These are phyloP conservation scores for Solanum aculeatissimum DNA, from an alignment of 305 asterid genomes.

Conservation along the genomic window DNA sequence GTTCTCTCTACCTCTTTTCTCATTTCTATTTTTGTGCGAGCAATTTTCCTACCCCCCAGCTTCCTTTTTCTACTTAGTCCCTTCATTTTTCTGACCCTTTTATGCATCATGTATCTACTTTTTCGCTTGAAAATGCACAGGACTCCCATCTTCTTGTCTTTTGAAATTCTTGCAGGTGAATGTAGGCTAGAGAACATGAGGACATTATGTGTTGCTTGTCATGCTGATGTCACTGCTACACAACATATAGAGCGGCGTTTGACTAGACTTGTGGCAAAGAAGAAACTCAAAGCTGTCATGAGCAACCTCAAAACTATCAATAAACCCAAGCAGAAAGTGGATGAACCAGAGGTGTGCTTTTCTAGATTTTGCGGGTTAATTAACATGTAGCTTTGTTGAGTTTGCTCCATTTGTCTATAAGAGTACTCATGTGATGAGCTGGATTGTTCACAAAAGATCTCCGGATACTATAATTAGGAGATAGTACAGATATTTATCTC, in stretches of 20 bases:
- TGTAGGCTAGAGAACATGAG: slow-evolving; percentile 94
- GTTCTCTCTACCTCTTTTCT: background rate
- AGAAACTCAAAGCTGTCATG: slow-evolving; percentile 46
- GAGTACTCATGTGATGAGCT: background rate
- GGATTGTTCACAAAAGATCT: background rate
- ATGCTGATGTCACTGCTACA: slow-evolving; percentile 71
- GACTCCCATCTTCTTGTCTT: background rate
- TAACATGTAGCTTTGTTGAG: background rate
- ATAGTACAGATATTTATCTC: background rate
- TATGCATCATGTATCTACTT: background rate
- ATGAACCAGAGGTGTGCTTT: slow-evolving; percentile 30
- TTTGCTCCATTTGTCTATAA: background rate
- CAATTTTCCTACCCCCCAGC: background rate
- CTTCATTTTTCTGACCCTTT: background rate
- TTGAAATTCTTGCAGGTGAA: slow-evolving; percentile 53
- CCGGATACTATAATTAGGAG: background rate
- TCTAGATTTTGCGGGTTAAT: background rate
- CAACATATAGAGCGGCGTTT: slow-evolving; percentile 64
- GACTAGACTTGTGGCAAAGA: slow-evolving; percentile 53
- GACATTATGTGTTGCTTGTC: slow-evolving; percentile 96
- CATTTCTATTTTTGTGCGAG: background rate
- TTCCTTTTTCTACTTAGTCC: background rate
- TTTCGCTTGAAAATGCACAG: background rate
- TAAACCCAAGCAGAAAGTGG: slow-evolving; percentile 5
- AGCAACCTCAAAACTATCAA: slow-evolving; percentile 22